phyloP scores from a whole-genome alignment of 495 filamentous ascomycete genomes.

The Trichoderma reesei region DNA sequence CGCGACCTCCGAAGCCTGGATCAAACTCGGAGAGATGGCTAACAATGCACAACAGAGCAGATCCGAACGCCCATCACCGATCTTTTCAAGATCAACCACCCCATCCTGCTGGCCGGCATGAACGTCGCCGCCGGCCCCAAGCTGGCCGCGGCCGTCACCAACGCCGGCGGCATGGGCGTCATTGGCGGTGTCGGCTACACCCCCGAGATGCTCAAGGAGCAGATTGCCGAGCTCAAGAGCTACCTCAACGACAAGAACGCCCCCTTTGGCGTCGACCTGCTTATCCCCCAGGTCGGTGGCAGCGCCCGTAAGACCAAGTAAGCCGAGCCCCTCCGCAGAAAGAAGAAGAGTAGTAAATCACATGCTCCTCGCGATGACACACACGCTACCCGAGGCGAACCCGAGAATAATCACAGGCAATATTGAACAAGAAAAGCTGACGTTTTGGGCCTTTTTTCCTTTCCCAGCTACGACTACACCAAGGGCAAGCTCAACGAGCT shows the following conservation, averaged over 20 bases:
- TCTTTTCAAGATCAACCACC: conserved; percentile 95
- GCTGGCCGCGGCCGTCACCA: conserved; percentile 93
- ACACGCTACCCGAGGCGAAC: not conserved
- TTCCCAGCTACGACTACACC: conserved; percentile 90
- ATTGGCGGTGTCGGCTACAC: conserved; percentile 96
- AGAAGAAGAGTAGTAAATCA: not conserved
- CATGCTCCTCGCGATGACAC: conserved; percentile 3
- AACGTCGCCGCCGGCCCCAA: conserved; percentile 97
- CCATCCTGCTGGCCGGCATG: conserved; percentile 93
- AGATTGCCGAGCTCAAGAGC: conserved; percentile 88
- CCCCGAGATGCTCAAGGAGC: conserved; percentile 90
- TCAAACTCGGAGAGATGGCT: conserved; percentile 12
- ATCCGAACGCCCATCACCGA: conserved; percentile 85
- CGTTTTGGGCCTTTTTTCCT: too few species aligned
- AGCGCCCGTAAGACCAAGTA: conserved; percentile 92
- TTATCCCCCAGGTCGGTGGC: conserved; percentile 90
- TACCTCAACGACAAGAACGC: conserved; percentile 87
- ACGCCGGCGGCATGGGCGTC: conserved; percentile 92
- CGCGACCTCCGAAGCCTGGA: too few species aligned
- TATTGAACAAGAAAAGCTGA: conserved; percentile 11
- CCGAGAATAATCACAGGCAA: not conserved
- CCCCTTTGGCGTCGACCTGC: conserved; percentile 94
- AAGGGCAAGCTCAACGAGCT: conserved; percentile 95
- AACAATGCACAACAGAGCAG: conserved; percentile 49
- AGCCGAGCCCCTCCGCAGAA: conserved; percentile 18